Base-by-base conservation (phyloP, 2,329 filamentous ascomycete genomes). In the Trichoderma oligosporum region DNA sequence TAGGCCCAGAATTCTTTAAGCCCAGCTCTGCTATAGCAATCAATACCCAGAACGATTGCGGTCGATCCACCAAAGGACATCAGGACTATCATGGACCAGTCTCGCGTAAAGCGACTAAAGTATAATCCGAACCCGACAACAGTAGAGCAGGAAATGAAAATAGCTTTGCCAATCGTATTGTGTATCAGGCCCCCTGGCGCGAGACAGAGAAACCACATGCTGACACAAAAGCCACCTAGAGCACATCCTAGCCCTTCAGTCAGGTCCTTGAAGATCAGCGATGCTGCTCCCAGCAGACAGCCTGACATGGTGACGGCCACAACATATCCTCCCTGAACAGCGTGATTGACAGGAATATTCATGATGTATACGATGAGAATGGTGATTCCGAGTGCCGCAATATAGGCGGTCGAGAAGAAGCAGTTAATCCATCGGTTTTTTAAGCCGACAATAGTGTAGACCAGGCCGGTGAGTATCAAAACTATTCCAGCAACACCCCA, bases 1-100 rank as follows among this genome's bases (percentile, higher is more conserved):
- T 95, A 97, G 5, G 90, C 81, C 93, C 93, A 97, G 64, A 97
- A 97, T 70, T 97, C 93, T 71, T 96, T 97, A 65, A 96, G 76
- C 0, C 93, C 93, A n/a, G 91, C 91, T 61, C 85, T 80, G 66
- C 86, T 93, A 65, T 93, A 95, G 71, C 91, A 96, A 70, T 97
- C 93, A 58, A 97, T 88, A 2, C 93, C 93, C 2, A 97, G 73
- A 12, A 96, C 82, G 1, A 87, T 78, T 3, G 83, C 83, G 0
- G 91, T 96, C 3, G 91, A 87, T 7, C 93, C 93, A 4, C 84
- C 81, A 67, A 97, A 95, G 0, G 92, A 83, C 11, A 91, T 91
- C 46, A 83, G 83, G 11, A 77, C 76, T 35, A 97, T 93, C 47
- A 96, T 74, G 1, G 85, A 87, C 71, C 93, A 93, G 9, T 84